These are phyloP conservation scores for Pseudopyricularia javanii DNA, from an alignment of 2,329 filamentous ascomycete genomes.

Conservation along the genomic window DNA sequence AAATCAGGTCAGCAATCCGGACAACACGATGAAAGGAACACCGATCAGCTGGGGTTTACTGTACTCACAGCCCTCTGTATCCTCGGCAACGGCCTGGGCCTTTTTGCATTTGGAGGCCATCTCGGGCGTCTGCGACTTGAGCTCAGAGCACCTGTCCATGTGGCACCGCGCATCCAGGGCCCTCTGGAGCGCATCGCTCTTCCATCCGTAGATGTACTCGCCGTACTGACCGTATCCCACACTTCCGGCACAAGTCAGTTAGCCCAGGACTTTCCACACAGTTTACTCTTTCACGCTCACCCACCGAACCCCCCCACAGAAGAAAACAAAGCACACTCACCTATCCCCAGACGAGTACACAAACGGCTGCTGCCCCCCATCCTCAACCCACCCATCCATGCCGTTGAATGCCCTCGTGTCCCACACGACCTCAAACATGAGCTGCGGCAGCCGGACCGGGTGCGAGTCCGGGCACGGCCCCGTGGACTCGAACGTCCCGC, in stretches of 20 bases:
- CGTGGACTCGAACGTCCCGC: constrained; percentile 15
- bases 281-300: background rate
- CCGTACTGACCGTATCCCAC: constrained; percentile 18
- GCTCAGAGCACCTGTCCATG: constrained; percentile 13
- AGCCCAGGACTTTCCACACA: background rate
- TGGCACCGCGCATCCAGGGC: constrained; percentile 24
- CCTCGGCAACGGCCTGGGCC: constrained; percentile 13
- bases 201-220: constrained; percentile 18
- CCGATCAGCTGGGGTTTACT: too few species aligned
- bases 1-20: background rate
- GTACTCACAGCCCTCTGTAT: constrained; percentile 17
- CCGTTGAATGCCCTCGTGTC: constrained; percentile 23
- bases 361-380: constrained; percentile 13
- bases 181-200: constrained; percentile 21
- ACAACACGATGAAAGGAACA: too few species aligned
- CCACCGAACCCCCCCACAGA: background rate
- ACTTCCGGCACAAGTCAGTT: background rate
- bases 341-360: constrained; percentile 10
- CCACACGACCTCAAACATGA: constrained; percentile 34
- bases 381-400: constrained; percentile 19
- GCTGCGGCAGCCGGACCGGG: constrained; percentile 28
- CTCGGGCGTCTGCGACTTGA: constrained; percentile 14
- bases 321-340: constrained; percentile 1
- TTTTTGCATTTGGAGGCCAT: constrained; percentile 14
- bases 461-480: constrained; percentile 25